Base-by-base conservation (phyloP, 306 rosid species). In the Prunus mume region DNA sequence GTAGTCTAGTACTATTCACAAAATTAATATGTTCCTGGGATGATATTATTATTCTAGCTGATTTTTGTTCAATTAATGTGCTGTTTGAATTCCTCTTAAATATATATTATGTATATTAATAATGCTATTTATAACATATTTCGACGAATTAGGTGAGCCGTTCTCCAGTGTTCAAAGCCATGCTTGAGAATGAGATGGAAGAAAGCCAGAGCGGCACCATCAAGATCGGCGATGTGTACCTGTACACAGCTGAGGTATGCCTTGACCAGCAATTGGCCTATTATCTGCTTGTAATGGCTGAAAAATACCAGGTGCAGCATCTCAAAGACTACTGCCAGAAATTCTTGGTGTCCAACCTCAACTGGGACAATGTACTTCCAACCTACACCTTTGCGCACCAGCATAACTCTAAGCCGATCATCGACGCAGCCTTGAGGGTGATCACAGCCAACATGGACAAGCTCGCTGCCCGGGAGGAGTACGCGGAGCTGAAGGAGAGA, bases 121-220 rank as follows among this genome's bases (percentile, higher is more conserved):
- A 32, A 32, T 32, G 7, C 38, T 32, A 32, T 32, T 5, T 32
- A 7, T 32, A 32, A 1, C 38, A 1, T 32, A 5, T 32, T 32
- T 34, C 9, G 9, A 6, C 2, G 2, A 1, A 34, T 34, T 85
- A 92, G 97, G 86, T 62, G 56, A 90, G 85, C 56, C 95, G 96
- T 67, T 94, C 98, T 46, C 96, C 89, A 6, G 97, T 94, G 38
- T 92, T 94, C 80, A 83, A 70, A 85, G 96, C 95, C 54, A 92
- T 94, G 95, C 91, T 94, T 0, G 97, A 92, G 79, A 92, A 84
- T 63, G 91, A 92, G 60, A 94, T 92, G 98, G 85, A 85, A 64
- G 93, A 94, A 85, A 89, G 92, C 68, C 90, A 84, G 71, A 94
- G 93, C 10, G 92, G 96, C 72, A 94, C 89, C 55, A 92, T 92